A percentile compares a stretch with the other conserved stretches of the same genome.
Conservation (phyloP, 2,329 filamentous ascomycete genomes). For the Leptoxyphium fumago region DNA sequence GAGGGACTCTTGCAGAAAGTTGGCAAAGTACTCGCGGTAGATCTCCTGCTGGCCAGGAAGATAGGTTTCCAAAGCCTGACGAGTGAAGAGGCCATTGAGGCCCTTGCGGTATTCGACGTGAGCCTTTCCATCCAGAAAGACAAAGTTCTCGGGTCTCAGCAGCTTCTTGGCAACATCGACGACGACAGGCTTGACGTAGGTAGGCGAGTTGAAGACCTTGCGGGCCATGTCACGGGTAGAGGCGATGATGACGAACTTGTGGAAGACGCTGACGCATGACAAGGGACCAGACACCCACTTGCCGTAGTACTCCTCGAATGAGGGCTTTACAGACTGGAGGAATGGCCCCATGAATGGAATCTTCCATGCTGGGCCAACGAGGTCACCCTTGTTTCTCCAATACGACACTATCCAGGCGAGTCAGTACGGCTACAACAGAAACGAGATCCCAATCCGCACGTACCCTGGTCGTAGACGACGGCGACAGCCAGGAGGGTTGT, state of each 20-base stretch:
- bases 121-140: constrained; percentile 86
- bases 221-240: constrained; percentile 88
- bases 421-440: constrained; percentile 6
- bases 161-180: constrained; percentile 91
- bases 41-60: constrained; percentile 86
- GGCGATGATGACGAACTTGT: constrained; percentile 99
- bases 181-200: constrained; percentile 87
- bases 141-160: constrained; percentile 84
- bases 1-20: constrained; percentile 58
- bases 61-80: constrained; percentile 73
- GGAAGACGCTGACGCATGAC: constrained; percentile 96
- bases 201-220: constrained; percentile 90
- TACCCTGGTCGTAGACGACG: constrained; percentile 82
- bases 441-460: constrained; percentile 22
- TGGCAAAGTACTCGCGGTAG: constrained; percentile 73
- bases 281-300: constrained; percentile 88
- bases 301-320: constrained; percentile 76
- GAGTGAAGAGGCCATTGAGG: constrained; percentile 85
- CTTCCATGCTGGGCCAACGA: constrained; percentile 33
- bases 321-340: constrained; percentile 77
- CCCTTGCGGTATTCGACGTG: constrained; percentile 97
- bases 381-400: constrained; percentile 30
- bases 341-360: constrained; percentile 67
- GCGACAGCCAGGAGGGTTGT: constrained; percentile 56
- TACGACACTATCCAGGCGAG: constrained; percentile 27